Evolutionary conservation across 2,329 filamentous ascomycete genomes (phyloP).

Genomic region (Pezicula radicicola): DNA sequence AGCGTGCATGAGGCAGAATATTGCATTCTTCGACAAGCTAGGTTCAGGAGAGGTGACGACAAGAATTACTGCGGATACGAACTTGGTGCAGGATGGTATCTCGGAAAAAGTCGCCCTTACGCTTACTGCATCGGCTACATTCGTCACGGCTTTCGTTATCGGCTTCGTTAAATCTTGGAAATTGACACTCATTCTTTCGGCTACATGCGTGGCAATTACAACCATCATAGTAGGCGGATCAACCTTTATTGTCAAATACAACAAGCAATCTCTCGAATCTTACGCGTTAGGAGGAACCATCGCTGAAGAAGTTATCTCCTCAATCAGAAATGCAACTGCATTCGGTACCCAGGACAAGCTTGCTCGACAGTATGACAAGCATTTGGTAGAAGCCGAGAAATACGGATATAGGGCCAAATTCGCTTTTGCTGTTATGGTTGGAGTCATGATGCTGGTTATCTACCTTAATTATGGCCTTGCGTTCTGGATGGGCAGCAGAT

Average conservation of each 20-base stretch:
- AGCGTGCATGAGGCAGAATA: conserved; percentile 83
- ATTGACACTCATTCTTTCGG: conserved; percentile 81
- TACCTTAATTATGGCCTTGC: conserved; percentile 85
- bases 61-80: conserved; percentile 90
- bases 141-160: conserved; percentile 85
- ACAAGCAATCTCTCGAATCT: conserved; percentile 71
- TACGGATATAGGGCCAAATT: conserved; percentile 76
- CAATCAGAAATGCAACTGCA: conserved; percentile 85
- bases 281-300: conserved; percentile 85
- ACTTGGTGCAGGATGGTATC: conserved; percentile 89
- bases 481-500: conserved; percentile 84
- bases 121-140: conserved; percentile 73
- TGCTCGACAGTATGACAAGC: conserved; percentile 78
- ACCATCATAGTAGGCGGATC: conserved; percentile 72
- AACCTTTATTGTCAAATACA: conserved; percentile 74
- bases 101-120: conserved; percentile 85
- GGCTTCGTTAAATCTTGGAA: conserved; percentile 93
- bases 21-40: conserved; percentile 89
- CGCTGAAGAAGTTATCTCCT: conserved; percentile 92
- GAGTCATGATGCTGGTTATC: conserved; percentile 76
- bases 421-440: conserved; percentile 74
- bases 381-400: conserved; percentile 69
- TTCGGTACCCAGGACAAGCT: conserved; percentile 93
- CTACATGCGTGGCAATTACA: conserved; percentile 77
- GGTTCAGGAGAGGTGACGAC: conserved; percentile 93